phyloP scores from a whole-genome alignment of 202 grass and related monocot genomes.

The Panicum hallii region DNA sequence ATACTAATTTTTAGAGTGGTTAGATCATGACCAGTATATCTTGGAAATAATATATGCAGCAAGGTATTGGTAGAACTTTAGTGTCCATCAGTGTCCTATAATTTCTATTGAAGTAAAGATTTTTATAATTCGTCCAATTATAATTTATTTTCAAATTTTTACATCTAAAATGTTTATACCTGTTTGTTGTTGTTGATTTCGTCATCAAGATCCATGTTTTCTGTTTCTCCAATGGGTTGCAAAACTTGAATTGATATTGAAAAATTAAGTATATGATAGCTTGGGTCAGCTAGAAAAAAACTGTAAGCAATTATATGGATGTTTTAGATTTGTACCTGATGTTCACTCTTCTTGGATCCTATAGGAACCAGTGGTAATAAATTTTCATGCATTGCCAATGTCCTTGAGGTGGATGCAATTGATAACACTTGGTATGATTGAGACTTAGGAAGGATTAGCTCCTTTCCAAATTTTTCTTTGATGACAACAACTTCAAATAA shows the following conservation, averaged over 20 bases:
- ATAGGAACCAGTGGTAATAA: background rate
- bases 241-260: background rate
- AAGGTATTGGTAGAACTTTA: too few species aligned
- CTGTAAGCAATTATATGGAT: background rate
- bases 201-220: background rate
- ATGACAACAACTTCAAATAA: background rate
- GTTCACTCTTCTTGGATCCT: background rate
- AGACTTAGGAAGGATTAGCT: too few species aligned
- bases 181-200: too few species aligned
- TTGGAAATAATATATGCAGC: too few species aligned
- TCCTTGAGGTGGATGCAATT: background rate
- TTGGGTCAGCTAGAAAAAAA: background rate
- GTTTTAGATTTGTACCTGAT: background rate
- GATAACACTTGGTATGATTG: background rate
- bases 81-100: too few species aligned
- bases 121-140: too few species aligned
- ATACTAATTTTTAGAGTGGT: too few species aligned
- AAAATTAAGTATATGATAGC: background rate
- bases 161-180: too few species aligned
- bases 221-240: background rate
- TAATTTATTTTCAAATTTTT: background rate
- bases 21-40: too few species aligned
- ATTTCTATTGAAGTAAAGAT: too few species aligned
- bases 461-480: background rate
- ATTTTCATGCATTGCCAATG: background rate